Evolutionary conservation across 441 rosid genomes (phyloP).

Genomic region (Croton laevigatus): DNA sequence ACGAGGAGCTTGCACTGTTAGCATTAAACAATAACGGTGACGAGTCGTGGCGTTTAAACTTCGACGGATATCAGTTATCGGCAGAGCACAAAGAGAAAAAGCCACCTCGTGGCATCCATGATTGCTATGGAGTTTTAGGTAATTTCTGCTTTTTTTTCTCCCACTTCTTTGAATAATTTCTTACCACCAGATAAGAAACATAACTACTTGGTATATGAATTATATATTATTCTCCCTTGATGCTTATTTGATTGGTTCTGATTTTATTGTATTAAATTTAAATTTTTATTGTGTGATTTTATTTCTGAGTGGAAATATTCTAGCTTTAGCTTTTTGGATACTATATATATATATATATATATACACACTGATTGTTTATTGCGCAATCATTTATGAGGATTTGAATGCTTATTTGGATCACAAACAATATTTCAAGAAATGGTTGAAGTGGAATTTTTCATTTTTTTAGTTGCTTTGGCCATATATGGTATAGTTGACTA

Average conservation of each 20-base stretch:
- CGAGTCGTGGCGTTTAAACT: conserved; percentile 84
- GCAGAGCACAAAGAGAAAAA: conserved; percentile 48
- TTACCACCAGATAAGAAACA: neutral
- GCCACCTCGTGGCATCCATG: conserved; percentile 49
- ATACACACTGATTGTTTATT: neutral
- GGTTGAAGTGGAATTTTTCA: neutral
- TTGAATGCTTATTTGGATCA: neutral
- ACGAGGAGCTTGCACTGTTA: conserved; percentile 62
- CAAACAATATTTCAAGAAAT: too few relatives aligned
- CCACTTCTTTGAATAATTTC: neutral
- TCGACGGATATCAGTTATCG: conserved; percentile 61
- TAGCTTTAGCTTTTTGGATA: neutral
- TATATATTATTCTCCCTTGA: neutral
- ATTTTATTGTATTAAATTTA: neutral
- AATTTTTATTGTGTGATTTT: neutral
- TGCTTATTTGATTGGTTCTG: neutral
- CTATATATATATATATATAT: neutral
- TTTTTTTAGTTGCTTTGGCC: neutral
- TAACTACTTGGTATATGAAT: too few relatives aligned
- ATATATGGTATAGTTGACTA: neutral
- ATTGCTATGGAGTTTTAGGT: conserved; percentile 83
- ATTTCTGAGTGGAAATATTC: conserved; percentile 9
- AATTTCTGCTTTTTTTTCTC: neutral
- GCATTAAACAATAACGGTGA: conserved; percentile 44
- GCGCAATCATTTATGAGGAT: neutral